Evolutionary conservation across 805 yeast genomes (phyloP).

Genomic region (Cyberlindnera saturnus): DNA sequence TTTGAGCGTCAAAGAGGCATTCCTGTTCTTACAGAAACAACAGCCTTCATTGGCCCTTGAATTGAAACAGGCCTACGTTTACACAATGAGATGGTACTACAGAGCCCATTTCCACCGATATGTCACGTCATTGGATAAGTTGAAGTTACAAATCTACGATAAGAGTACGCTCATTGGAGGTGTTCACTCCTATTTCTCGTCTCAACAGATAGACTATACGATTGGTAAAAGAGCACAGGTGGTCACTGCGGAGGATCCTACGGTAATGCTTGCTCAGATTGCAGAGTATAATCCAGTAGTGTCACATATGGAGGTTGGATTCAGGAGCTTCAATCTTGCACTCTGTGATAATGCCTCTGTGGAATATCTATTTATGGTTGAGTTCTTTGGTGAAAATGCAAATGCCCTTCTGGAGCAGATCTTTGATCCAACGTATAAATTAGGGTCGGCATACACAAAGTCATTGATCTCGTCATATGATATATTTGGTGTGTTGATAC

Average conservation of each 20-base stretch:
- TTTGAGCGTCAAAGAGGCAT: conserved; percentile 56
- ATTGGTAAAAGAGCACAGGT: conserved; percentile 49
- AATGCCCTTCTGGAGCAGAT: conserved; percentile 42
- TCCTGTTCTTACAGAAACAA: conserved; percentile 46
- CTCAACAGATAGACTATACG: conserved; percentile 19
- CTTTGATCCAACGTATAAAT: conserved; percentile 45
- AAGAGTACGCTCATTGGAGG: conserved; percentile 49
- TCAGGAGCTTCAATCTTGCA: conserved; percentile 66
- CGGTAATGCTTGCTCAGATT: conserved; percentile 75
- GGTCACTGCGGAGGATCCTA: conserved; percentile 46
- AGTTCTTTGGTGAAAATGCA: conserved; percentile 55
- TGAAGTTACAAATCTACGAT: conserved; percentile 49
- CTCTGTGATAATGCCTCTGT: conserved; percentile 69
- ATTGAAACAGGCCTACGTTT: conserved; percentile 71
- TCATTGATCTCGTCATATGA: conserved; percentile 46
- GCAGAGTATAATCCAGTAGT: conserved; percentile 69
- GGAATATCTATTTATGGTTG: conserved; percentile 68
- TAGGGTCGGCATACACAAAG: conserved; percentile 45
- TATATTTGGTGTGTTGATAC: conserved; percentile 68
- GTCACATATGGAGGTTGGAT: conserved; percentile 69
- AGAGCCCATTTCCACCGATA: conserved; percentile 71
- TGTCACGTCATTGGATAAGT: conserved; percentile 60
- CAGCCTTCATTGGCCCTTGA: conserved; percentile 64
- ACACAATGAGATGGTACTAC: conserved; percentile 94
- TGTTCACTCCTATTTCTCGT: conserved; percentile 12